phyloP scores from a whole-genome alignment of 768 basidiomycete genomes.

The Pulveroboletus ravenelii region DNA sequence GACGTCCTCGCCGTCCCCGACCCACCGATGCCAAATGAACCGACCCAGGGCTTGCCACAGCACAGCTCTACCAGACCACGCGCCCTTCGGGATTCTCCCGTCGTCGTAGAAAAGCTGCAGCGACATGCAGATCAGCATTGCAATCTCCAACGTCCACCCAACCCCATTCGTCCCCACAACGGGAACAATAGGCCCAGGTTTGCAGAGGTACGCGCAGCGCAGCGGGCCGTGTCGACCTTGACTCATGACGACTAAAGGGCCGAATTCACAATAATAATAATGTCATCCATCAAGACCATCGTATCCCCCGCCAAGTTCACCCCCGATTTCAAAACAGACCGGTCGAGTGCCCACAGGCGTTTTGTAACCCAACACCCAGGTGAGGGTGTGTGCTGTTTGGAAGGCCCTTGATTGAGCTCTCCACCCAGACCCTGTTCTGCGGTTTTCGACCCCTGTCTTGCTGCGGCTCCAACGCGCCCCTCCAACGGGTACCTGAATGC shows the following conservation, averaged over 20 bases:
- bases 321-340: constrained; percentile 7
- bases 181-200: not conserved
- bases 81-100: not conserved
- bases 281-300: not conserved
- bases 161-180: not conserved
- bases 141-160: not conserved
- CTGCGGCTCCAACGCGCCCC: not conserved
- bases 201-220: constrained; percentile 5
- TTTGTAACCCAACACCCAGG: constrained; percentile 1
- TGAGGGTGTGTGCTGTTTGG: not conserved
- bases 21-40: not conserved
- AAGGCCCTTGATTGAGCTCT: too few relatives aligned
- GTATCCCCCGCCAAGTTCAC: not conserved
- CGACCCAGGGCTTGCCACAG: not conserved
- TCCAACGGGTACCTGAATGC: not conserved
- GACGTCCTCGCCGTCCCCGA: not conserved
- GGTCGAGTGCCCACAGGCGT: not conserved
- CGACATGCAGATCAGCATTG: not conserved
- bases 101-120: not conserved
- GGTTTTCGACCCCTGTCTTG: constrained; percentile 1
- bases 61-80: not conserved
- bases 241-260: not conserved
- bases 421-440: constrained; percentile 2
- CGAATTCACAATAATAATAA: too few relatives aligned
- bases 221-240: not conserved